These are phyloP conservation scores for Cenchrus purpureus DNA, from an alignment of 176 grass and related monocot genomes.

Conservation along the genomic window DNA sequence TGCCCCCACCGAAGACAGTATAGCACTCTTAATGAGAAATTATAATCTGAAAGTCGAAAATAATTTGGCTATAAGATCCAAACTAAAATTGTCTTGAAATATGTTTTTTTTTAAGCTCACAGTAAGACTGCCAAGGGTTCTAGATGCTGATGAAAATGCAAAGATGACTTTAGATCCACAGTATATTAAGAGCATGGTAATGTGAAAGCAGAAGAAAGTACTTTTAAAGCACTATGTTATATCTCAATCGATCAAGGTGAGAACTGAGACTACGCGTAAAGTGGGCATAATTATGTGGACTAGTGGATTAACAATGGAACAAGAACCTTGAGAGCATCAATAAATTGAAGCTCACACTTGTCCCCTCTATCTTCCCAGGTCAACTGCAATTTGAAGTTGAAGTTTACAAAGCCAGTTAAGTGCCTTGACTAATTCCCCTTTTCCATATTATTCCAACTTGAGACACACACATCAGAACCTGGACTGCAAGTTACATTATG, in stretches of 20 bases:
- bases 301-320: neutral
- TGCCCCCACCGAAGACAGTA: neutral
- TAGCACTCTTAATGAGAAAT: neutral
- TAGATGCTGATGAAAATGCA: constrained; percentile 13
- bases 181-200: neutral
- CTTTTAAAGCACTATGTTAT: neutral
- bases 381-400: constrained; percentile 19
- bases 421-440: neutral
- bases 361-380: neutral
- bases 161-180: constrained; percentile 2
- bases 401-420: neutral
- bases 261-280: neutral
- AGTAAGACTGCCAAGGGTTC: neutral
- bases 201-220: neutral
- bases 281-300: neutral
- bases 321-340: neutral
- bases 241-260: constrained; percentile 5
- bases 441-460: neutral
- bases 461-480: neutral
- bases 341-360: neutral
- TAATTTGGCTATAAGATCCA: neutral
- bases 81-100: neutral
- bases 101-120: neutral
- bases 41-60: neutral
- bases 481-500: neutral